phyloP scores from a whole-genome alignment of 2,329 filamentous ascomycete species.

The Cytospora schulzeri region DNA sequence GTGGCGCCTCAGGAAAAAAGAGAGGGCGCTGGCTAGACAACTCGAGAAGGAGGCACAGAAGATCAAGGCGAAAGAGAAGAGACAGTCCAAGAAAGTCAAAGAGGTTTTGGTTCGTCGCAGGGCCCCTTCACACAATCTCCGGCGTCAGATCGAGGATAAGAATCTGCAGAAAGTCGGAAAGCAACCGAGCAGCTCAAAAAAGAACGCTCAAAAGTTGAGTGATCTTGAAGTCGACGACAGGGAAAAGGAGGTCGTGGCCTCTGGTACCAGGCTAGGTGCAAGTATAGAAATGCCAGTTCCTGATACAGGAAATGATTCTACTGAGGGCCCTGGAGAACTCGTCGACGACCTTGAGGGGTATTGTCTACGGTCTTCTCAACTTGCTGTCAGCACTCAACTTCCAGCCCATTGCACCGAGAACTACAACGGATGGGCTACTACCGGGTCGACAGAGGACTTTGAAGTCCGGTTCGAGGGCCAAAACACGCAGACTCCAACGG shows the following conservation, averaged over 20 bases:
- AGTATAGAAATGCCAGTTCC: too few species aligned
- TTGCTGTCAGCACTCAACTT: background rate
- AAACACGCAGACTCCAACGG: background rate
- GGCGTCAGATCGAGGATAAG: background rate
- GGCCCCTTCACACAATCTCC: background rate
- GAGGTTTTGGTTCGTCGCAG: slow-evolving; percentile 20
- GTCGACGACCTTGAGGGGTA: too few species aligned
- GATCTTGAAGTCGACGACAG: background rate
- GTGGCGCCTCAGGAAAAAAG: slow-evolving; percentile 14
- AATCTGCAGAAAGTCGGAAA: background rate
- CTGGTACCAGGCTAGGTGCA: too few species aligned
- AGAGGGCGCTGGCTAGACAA: slow-evolving; percentile 3
- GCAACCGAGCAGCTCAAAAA: background rate
- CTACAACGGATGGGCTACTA: too few species aligned
- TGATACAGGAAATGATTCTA: too few species aligned
- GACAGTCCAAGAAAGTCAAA: slow-evolving; percentile 16
- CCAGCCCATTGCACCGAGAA: background rate
- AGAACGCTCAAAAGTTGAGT: background rate
- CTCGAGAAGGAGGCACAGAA: background rate
- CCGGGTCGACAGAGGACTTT: background rate
- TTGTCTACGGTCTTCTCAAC: background rate
- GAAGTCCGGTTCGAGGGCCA: background rate
- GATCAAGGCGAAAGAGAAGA: slow-evolving; percentile 4
- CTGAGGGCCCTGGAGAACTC: too few species aligned
- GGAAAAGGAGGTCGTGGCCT: background rate